Conservation (phyloP, 2,329 filamentous ascomycete species). For the Xylariaceae sp. region DNA sequence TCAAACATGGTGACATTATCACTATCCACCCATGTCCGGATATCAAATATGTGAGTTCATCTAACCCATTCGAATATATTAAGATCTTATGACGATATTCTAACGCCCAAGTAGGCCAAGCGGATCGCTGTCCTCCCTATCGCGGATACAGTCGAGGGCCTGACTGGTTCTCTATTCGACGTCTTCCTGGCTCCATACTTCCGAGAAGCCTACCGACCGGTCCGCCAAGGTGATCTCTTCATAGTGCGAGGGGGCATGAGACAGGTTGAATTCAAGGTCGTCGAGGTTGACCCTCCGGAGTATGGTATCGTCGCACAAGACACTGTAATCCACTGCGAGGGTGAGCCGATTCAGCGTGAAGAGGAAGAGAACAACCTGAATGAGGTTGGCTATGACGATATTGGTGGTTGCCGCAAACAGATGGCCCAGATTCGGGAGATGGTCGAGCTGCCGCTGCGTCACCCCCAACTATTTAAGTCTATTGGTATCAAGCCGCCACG, state of each 20-base stretch:
- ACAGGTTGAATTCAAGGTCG: constrained; percentile 99
- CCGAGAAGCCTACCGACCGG: constrained; percentile 96
- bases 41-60: constrained; percentile 94
- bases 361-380: constrained; percentile 99
- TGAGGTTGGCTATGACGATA: constrained; percentile 98
- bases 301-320: constrained; percentile 99
- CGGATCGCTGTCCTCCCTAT: constrained; percentile 98
- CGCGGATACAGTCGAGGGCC: constrained; percentile 95
- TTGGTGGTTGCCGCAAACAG: constrained; percentile 98
- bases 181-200: constrained; percentile 99
- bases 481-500: constrained; percentile 99
- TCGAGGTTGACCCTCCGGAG: constrained; percentile 97
- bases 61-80: background rate
- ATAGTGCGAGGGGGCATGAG: constrained; percentile 97
- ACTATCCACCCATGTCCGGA: constrained; percentile 97
- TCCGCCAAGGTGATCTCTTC: constrained; percentile 96
- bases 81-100: constrained; percentile 5
- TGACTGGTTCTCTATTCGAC: constrained; percentile 97
- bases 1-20: constrained; percentile 98
- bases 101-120: constrained; percentile 72
- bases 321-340: constrained; percentile 98
- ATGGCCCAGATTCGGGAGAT: constrained; percentile 99
- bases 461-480: constrained; percentile 99
- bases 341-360: constrained; percentile 92
- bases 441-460: constrained; percentile 93